A percentile compares a stretch with the other conserved stretches of the same genome.
These are phyloP conservation scores for Mortierella sp. DNA, from an alignment of 371 early-diverging fungal species.

Conservation along the genomic window DNA sequence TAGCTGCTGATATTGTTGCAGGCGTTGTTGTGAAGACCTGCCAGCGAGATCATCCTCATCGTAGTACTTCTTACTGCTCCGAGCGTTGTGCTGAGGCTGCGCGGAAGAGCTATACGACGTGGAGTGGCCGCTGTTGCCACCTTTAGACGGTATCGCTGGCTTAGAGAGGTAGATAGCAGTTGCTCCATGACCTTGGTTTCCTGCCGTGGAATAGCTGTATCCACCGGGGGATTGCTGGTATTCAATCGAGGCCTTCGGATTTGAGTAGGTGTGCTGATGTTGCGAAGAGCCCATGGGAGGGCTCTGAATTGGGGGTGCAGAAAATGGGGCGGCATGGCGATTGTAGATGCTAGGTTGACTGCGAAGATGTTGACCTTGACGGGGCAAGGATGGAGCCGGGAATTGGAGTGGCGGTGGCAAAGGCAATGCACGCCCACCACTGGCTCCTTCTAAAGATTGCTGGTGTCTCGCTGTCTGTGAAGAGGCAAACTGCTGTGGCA, in stretches of 20 bases:
- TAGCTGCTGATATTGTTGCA: conserved; percentile 8
- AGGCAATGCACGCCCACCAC: conserved; percentile 1
- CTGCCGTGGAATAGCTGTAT: conserved; percentile 27
- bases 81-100: conserved; percentile 5
- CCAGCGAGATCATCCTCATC: conserved; percentile 20
- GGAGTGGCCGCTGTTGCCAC: conserved; percentile 1
- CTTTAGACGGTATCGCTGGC: conserved; percentile 20
- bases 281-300: conserved; percentile 15
- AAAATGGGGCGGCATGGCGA: conserved; percentile 17
- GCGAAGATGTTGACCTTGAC: conserved; percentile 26
- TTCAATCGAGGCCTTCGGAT: conserved; percentile 6
- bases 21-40: conserved; percentile 28
- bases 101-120: conserved; percentile 13
- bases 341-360: conserved; percentile 16
- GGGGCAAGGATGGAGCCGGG: conserved; percentile 40
- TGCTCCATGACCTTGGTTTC: conserved; percentile 16
- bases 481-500: neutral
- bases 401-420: conserved; percentile 21
- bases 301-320: conserved; percentile 29
- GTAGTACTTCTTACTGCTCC: conserved; percentile 10
- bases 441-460: no score
- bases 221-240: conserved; percentile 22
- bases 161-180: conserved; percentile 49
- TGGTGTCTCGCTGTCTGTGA: neutral
- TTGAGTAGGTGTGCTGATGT: conserved; percentile 11